Evolutionary conservation across 2,329 filamentous ascomycete species (phyloP).

Genomic region (Fusarium sterilihyphosum): DNA sequence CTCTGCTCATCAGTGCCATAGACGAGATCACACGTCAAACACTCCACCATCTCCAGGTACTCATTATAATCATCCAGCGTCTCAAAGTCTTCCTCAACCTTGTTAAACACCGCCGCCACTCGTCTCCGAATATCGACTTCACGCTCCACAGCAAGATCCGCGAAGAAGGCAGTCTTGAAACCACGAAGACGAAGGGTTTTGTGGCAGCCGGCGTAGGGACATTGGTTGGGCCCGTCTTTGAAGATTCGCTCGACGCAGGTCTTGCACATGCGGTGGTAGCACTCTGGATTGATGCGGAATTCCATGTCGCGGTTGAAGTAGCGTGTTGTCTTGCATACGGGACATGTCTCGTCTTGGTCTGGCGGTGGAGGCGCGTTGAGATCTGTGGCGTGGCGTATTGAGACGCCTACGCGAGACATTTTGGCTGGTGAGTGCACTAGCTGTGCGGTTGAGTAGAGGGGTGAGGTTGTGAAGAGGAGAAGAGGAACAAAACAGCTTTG

Average conservation of each 20-base stretch:
- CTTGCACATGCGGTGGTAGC: constrained; percentile 99
- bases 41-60: constrained; percentile 93
- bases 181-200: constrained; percentile 85
- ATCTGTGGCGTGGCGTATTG: constrained; percentile 43
- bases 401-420: constrained; percentile 47
- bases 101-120: constrained; percentile 86
- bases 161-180: constrained; percentile 90
- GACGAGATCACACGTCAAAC: constrained; percentile 88
- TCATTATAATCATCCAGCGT: constrained; percentile 86
- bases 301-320: constrained; percentile 95
- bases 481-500: neutral
- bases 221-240: constrained; percentile 88
- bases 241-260: constrained; percentile 96
- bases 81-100: constrained; percentile 90
- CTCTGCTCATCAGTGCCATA: constrained; percentile 73
- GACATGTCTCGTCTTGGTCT: constrained; percentile 78
- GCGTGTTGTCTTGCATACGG: constrained; percentile 95
- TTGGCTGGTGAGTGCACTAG: neutral
- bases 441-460: neutral
- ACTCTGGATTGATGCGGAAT: constrained; percentile 97
- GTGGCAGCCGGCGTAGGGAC: constrained; percentile 88
- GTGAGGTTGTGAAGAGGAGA: too few species aligned
- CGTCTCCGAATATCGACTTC: constrained; percentile 91
- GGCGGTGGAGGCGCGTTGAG: constrained; percentile 25
- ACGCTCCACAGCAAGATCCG: constrained; percentile 85